phyloP scores from a whole-genome alignment of 495 filamentous ascomycete species.

The Penicillium diatomitis region DNA sequence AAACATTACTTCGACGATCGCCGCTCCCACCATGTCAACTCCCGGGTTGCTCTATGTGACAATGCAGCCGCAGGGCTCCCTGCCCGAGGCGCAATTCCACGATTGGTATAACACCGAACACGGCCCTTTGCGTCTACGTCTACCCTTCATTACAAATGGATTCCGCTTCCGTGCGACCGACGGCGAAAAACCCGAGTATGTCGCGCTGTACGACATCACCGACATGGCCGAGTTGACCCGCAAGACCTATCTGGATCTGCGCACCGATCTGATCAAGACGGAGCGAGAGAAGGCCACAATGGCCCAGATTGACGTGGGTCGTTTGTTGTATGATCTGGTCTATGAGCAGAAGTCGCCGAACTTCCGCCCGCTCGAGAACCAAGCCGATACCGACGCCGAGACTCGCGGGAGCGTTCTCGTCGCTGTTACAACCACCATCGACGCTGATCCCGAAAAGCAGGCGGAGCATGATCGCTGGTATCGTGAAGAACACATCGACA shows the following conservation, averaged over 20 bases:
- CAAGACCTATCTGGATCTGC: constrained; percentile 55
- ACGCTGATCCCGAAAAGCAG: constrained; percentile 42
- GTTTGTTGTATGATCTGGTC: constrained; percentile 59
- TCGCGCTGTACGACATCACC: constrained; percentile 73
- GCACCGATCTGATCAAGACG: constrained; percentile 54
- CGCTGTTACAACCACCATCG: constrained; percentile 48
- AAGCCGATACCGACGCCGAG: constrained; percentile 46
- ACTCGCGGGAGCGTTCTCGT: constrained; percentile 49
- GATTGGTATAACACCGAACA: constrained; percentile 92
- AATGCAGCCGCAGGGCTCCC: constrained; percentile 58
- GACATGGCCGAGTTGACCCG: constrained; percentile 59
- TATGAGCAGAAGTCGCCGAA: constrained; percentile 39
- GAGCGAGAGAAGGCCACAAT: constrained; percentile 67
- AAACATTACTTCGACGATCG: neutral
- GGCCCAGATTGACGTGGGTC: constrained; percentile 61
- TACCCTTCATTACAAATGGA: constrained; percentile 66
- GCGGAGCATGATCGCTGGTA: constrained; percentile 59
- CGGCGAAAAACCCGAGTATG: constrained; percentile 49
- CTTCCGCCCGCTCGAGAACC: constrained; percentile 49
- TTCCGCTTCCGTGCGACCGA: constrained; percentile 68
- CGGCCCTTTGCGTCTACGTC: constrained; percentile 63
- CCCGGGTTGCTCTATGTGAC: constrained; percentile 69
- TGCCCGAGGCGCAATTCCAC: constrained; percentile 64
- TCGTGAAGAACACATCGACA: constrained; percentile 58
- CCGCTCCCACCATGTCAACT: constrained; percentile 26